Evolutionary conservation across 1,284 basidiomycete genomes (phyloP), one percentile per base, ranked within the genome.

Genomic region (Tausonia pullulans): DNA sequence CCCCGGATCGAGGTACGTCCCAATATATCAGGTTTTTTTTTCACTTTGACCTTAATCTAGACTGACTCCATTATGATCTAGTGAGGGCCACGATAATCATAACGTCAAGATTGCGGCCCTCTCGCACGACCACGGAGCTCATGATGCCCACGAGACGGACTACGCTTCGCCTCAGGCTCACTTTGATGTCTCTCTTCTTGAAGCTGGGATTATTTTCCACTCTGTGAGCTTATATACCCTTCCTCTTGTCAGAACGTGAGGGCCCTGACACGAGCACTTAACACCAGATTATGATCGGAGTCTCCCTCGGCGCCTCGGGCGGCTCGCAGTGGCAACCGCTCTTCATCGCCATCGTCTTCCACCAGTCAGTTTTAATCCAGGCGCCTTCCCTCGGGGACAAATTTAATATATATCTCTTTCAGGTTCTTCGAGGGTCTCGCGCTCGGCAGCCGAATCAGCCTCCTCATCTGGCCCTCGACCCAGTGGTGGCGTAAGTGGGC

Each of bases 191-290:
- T 10, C 72, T 43, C 69, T 77, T 27, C 72, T 79, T 44, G 78
- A 79, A 62, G 74, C 73, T 0, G 78, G 78, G 46, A 78, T 79
- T 68, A 73, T 78, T 67, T 78, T 79, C 71, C 78, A 72, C 61
- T 65, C 63, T 48, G 14, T 8, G 9, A 49, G 14, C 9, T 49
- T 49, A 9, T 52, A 7, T n/a, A 52, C 8, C 14, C 16, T 16
- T 53, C 52, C 11, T n/a, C 40, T 13, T 16, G 3, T 5, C 27
- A 11, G 9, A 56, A 16, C 13, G 16, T 10, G 16, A 3, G 14
- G 55, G 2, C 10, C n/a, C 51, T 39, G 46, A 57, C 54, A n/a
- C 58, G 39, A 52, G 40, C 4, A 43, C 41, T 45, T 13, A 4
- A 13, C 6, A 14, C 54, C 11, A 27, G 4, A 70, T 72, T 64